Evolutionary conservation across 805 yeast genomes (phyloP).

Genomic region (Starmerella kuoi): DNA sequence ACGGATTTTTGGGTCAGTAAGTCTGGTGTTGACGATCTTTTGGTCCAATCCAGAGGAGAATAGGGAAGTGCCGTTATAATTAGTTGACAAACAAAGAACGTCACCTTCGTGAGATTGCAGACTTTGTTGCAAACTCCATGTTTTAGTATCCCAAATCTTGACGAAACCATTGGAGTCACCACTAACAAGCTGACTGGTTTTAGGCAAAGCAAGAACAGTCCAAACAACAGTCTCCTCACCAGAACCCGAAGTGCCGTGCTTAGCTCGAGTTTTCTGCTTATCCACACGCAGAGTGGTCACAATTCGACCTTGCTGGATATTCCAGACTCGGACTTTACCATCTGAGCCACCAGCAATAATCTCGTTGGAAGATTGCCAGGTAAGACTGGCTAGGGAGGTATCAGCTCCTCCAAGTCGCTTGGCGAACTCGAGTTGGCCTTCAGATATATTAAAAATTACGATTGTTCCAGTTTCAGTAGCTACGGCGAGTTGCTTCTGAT

Average conservation of each 20-base stretch:
- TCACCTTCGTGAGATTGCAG: conserved; percentile 85
- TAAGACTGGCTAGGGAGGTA: conserved; percentile 62
- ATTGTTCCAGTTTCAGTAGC: conserved; percentile 96
- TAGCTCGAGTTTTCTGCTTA: conserved; percentile 56
- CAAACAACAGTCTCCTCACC: conserved; percentile 67
- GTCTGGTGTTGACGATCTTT: conserved; percentile 62
- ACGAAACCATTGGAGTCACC: conserved; percentile 95
- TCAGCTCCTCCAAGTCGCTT: conserved; percentile 50
- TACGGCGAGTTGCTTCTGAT: conserved; percentile 56
- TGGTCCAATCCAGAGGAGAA: conserved; percentile 92
- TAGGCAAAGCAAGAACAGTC: conserved; percentile 58
- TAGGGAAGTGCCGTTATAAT: conserved; percentile 40
- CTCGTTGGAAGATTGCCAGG: conserved; percentile 56
- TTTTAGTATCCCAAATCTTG: conserved; percentile 81
- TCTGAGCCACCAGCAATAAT: conserved; percentile 93
- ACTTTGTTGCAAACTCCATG: conserved; percentile 64
- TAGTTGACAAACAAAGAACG: conserved; percentile 50
- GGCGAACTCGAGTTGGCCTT: conserved; percentile 70
- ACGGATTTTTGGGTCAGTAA: conserved; percentile 32
- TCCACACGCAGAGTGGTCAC: conserved; percentile 83
- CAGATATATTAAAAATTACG: conserved; percentile 76
- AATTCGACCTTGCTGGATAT: conserved; percentile 48
- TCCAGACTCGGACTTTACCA: conserved; percentile 82
- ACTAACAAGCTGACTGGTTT: conserved; percentile 62
- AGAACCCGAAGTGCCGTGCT: neutral